A percentile compares a stretch with the other conserved stretches of the same genome.
These are phyloP conservation scores for Podospora appendiculata DNA, from an alignment of 495 filamentous ascomycete genomes.

Conservation along the genomic window DNA sequence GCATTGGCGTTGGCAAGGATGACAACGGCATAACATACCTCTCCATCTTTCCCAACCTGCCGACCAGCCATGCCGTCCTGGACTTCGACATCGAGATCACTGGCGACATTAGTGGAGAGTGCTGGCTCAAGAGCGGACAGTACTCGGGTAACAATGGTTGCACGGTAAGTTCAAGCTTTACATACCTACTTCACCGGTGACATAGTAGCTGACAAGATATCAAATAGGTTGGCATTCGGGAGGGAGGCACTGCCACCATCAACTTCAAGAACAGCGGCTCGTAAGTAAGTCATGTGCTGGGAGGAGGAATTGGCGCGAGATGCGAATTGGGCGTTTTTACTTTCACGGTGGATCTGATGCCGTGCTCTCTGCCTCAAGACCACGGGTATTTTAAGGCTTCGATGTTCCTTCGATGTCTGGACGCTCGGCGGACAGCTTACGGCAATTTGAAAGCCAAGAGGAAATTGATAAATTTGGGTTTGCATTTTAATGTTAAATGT, in stretches of 20 bases:
- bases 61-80: constrained; percentile 54
- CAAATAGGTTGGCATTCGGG: constrained; percentile 28
- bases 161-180: constrained; percentile 49
- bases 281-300: not conserved
- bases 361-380: not conserved
- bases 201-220: constrained; percentile 8
- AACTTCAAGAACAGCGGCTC: constrained; percentile 20
- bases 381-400: not conserved
- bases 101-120: constrained; percentile 56
- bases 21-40: constrained; percentile 61
- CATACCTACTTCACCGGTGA: not conserved
- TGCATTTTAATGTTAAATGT: constrained; percentile 21
- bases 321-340: not conserved
- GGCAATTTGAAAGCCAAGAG: not conserved
- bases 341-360: not conserved
- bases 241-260: constrained; percentile 28
- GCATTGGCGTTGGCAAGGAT: constrained; percentile 72
- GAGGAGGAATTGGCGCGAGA: not conserved
- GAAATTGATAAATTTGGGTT: constrained; percentile 11
- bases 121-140: constrained; percentile 61
- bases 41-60: constrained; percentile 64
- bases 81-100: constrained; percentile 67
- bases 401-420: not conserved
- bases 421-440: not conserved
- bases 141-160: constrained; percentile 55